phyloP scores from a whole-genome alignment of 2,329 filamentous ascomycete species.

The Knufia petricola region DNA sequence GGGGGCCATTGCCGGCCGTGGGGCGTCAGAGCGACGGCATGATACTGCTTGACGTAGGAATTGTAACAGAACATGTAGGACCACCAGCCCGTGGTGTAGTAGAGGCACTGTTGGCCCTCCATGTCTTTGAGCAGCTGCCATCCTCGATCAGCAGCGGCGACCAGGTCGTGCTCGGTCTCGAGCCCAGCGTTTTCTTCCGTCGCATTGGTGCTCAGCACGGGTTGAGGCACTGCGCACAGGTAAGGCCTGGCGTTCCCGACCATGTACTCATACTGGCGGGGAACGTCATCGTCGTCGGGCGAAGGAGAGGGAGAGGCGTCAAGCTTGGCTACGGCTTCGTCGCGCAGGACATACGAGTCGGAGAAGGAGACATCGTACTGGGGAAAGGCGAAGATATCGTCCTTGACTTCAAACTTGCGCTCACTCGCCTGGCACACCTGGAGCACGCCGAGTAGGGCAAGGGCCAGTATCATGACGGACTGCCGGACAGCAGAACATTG shows the following conservation, averaged over 20 bases:
- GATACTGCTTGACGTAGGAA: slow-evolving; percentile 78
- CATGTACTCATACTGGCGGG: slow-evolving; percentile 63
- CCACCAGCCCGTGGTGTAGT: slow-evolving; percentile 85
- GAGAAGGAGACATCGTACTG: slow-evolving; percentile 79
- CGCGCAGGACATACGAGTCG: slow-evolving; percentile 44
- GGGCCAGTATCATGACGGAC: background rate
- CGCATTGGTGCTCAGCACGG: slow-evolving; percentile 52
- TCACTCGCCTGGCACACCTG: slow-evolving; percentile 2
- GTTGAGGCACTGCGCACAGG: slow-evolving; percentile 72
- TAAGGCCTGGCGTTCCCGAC: slow-evolving; percentile 60
- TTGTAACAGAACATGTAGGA: slow-evolving; percentile 93
- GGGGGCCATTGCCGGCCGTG: slow-evolving; percentile 61
- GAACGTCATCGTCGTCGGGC: slow-evolving; percentile 9
- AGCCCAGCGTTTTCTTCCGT: slow-evolving; percentile 53
- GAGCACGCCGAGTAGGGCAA: background rate
- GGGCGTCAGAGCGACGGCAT: slow-evolving; percentile 59
- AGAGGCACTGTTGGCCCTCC: slow-evolving; percentile 64
- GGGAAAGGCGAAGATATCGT: slow-evolving; percentile 77
- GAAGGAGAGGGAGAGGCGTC: slow-evolving; percentile 5
- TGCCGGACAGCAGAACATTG: background rate
- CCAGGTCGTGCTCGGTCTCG: slow-evolving; percentile 71
- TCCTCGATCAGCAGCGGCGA: slow-evolving; percentile 64
- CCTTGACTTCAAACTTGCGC: slow-evolving; percentile 49
- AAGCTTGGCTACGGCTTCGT: slow-evolving; percentile 14
- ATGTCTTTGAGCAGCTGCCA: slow-evolving; percentile 72